Base-by-base conservation (phyloP, 192 early-diverging fungal species). In the Rhizophagus prolifer region DNA sequence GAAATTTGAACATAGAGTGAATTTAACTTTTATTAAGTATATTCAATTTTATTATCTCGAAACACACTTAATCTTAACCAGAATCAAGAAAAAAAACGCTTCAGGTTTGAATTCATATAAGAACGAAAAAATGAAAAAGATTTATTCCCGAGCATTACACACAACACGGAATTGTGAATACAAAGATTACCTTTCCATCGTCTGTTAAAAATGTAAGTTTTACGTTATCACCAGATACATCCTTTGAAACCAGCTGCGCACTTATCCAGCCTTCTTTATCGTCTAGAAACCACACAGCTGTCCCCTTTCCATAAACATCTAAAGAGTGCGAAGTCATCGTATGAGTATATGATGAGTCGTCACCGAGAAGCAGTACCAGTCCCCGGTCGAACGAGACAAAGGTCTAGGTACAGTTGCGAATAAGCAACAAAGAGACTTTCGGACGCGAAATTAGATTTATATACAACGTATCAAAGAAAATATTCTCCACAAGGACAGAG, bases 251-350 rank as follows among this genome's bases (percentile, higher is more conserved):
- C 41, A 95, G 78, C 16, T 86, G 78, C 16, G 88, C 95, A 74
- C 91, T 89, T 70, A 94, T 85, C 94, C 94, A 98, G 31, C 91
- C 95, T 69, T 95, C 92, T 46, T 90, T 86, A 2, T 90, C 89
- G 77, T 98, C 94, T 70, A 88, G 86, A 80, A 97, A 94, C 95
- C 95, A 98, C 50, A 95, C 95, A 75, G 86, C 84, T 73, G 90
- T 90, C 44, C 92, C 93, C 72, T 90, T 88, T 67, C 87, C 85
- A 81, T 88, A 93, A 72, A 90, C 87, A 60, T 92, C 91, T 58
- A 93, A 81, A 41, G 84, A 76, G 19, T 76, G 63, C 21, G 75
- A 75, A 38, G 74, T 31, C 74, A 75, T 75, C 58, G 30, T 66
- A 47, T 19, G 63, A 34, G 13, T n/a, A 3, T 54, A 13, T 21